phyloP scores from a whole-genome alignment of 2,329 filamentous ascomycete genomes.

The Sporothrix pallida region DNA sequence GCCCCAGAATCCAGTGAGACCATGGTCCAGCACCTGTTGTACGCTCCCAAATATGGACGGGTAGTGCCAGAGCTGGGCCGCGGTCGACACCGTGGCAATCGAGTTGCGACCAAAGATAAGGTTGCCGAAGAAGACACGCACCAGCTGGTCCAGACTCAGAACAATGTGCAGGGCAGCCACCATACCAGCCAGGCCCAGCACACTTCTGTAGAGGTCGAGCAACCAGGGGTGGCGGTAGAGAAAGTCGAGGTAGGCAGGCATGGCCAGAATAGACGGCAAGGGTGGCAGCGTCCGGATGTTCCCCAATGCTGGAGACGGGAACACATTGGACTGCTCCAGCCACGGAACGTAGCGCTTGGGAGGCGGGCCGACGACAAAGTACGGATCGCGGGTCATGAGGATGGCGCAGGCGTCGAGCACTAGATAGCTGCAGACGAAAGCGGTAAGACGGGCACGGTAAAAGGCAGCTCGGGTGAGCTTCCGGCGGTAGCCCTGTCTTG shows the following conservation, averaged over 20 bases:
- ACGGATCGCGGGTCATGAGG: conserved; percentile 75
- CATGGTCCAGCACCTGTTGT: conserved; percentile 65
- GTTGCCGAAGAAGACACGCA: conserved; percentile 29
- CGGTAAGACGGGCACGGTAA: conserved; percentile 52
- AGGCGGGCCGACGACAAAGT: conserved; percentile 66
- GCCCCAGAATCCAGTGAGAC: conserved; percentile 82
- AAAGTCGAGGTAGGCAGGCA: conserved; percentile 47
- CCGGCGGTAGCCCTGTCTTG: conserved; percentile 54
- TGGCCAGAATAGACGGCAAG: conserved; percentile 45
- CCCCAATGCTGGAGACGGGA: conserved; percentile 41
- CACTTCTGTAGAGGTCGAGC: conserved; percentile 52
- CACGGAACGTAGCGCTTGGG: conserved; percentile 38
- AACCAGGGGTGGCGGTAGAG: conserved; percentile 9
- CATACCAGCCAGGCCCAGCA: conserved; percentile 62
- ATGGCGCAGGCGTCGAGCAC: conserved; percentile 72
- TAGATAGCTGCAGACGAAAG: conserved; percentile 65
- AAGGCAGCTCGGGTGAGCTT: conserved; percentile 53
- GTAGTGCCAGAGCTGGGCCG: conserved; percentile 58
- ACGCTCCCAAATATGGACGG: conserved; percentile 63
- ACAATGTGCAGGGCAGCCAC: conserved; percentile 65
- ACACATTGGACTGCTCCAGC: conserved; percentile 37
- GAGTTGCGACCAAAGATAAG: conserved; percentile 3
- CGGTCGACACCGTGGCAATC: conserved; percentile 55
- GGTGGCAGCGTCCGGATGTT: conserved; percentile 39
- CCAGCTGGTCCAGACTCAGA: conserved; percentile 55